Conservation (phyloP, 2,329 filamentous ascomycete species). For the Gyromitra esculenta region DNA sequence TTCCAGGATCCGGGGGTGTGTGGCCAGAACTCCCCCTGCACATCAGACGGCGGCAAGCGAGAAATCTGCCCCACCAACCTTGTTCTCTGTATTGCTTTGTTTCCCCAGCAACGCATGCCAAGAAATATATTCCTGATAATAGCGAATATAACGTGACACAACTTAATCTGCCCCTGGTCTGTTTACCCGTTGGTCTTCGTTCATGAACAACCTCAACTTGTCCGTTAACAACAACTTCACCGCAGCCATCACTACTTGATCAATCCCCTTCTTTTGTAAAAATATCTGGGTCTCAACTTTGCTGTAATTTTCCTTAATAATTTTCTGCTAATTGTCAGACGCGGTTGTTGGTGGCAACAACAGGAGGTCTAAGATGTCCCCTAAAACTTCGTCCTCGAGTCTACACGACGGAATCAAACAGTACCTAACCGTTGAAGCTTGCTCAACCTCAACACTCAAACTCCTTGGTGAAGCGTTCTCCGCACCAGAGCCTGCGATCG, state of each 20-base stretch:
- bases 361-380: conserved; percentile 33
- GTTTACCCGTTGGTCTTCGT: conserved; percentile 31
- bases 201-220: conserved; percentile 7
- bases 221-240: conserved; percentile 22
- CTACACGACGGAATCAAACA: conserved; percentile 49
- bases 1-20: conserved; percentile 5
- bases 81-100: conserved; percentile 14
- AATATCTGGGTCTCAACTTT: conserved; percentile 10
- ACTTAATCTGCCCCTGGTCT: conserved; percentile 17
- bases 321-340: conserved; percentile 3
- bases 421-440: conserved; percentile 46
- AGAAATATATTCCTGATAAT: background rate
- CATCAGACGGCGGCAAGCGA: conserved; percentile 18
- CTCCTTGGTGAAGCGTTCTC: conserved; percentile 51
- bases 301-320: background rate
- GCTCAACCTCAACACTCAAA: conserved; percentile 49
- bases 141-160: conserved; percentile 13
- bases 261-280: conserved; percentile 19
- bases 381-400: conserved; percentile 25
- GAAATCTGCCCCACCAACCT: background rate
- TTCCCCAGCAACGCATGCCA: conserved; percentile 36
- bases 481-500: conserved; percentile 10
- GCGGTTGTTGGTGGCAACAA: background rate
- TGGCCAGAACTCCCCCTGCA: background rate
- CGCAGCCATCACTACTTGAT: background rate